Percentiles rank a stretch among this genome's conserved stretches.
phyloP scores from a whole-genome alignment of 2,329 filamentous ascomycete genomes.

The Penicillium sp. region DNA sequence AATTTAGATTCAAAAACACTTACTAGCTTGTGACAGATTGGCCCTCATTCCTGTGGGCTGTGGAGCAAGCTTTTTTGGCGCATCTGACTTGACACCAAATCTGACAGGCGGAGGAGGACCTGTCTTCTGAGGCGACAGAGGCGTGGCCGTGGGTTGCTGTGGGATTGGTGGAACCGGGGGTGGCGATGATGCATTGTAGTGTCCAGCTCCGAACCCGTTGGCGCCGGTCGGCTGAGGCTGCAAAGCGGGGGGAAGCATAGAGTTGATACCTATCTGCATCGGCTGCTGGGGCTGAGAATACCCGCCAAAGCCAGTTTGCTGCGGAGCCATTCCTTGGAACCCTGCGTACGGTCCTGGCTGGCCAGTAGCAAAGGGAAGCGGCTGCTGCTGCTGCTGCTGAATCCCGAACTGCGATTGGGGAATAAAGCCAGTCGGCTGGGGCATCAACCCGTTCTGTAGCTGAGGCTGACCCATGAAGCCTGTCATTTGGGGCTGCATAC shows the following conservation, averaged over 20 bases:
- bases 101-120: slow-evolving; percentile 83
- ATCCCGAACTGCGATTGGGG: slow-evolving; percentile 47
- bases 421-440: slow-evolving; percentile 49
- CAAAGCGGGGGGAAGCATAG: slow-evolving; percentile 54
- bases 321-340: slow-evolving; percentile 47
- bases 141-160: slow-evolving; percentile 57
- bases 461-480: slow-evolving; percentile 52
- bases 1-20: slow-evolving; percentile 49
- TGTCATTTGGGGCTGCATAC: slow-evolving; percentile 60
- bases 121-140: slow-evolving; percentile 73
- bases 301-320: slow-evolving; percentile 54
- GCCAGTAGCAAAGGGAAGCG: slow-evolving; percentile 27
- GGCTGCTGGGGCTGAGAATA: slow-evolving; percentile 51
- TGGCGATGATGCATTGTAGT: slow-evolving; percentile 51
- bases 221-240: slow-evolving; percentile 52
- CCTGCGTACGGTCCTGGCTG: slow-evolving; percentile 33
- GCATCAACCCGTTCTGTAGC: slow-evolving; percentile 43
- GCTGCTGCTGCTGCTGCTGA: slow-evolving; percentile 40
- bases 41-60: slow-evolving; percentile 88
- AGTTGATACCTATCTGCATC: slow-evolving; percentile 46
- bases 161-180: slow-evolving; percentile 57
- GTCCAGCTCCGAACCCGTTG: slow-evolving; percentile 50
- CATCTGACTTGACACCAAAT: slow-evolving; percentile 73
- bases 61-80: slow-evolving; percentile 72
- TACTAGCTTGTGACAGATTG: slow-evolving; percentile 93